Conservation (phyloP, 192 early-diverging fungal species). For the Obelidium mucronatum region DNA sequence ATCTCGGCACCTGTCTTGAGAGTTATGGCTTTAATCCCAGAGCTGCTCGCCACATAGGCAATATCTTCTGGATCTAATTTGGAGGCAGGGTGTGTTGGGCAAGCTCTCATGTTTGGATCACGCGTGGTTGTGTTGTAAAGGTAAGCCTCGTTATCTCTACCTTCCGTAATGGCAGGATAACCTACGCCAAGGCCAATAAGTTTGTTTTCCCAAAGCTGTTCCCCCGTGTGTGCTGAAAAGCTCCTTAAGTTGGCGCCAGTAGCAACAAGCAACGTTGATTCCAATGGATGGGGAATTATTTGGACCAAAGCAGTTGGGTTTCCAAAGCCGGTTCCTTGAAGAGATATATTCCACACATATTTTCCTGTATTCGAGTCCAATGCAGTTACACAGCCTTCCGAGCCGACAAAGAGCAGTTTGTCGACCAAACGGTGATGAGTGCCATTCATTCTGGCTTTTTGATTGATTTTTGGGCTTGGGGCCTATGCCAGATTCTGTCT, state of each 20-base stretch:
- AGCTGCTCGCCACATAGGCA: background rate
- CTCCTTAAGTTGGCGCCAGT: constrained; percentile 14
- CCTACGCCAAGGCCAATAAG: background rate
- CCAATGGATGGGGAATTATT: background rate
- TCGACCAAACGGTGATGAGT: no score
- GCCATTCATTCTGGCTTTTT: no score
- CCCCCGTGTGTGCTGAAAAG: background rate
- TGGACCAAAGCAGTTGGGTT: no score
- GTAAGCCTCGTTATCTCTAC: background rate
- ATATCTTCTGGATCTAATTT: background rate
- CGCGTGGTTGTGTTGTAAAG: background rate
- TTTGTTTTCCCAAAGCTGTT: background rate
- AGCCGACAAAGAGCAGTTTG: constrained; percentile 4
- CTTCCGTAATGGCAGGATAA: background rate
- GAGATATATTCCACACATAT: background rate
- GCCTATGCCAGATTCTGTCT: no score
- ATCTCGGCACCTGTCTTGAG: background rate
- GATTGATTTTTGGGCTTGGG: no score
- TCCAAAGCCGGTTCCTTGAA: background rate
- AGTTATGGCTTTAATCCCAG: background rate
- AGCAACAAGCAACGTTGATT: background rate
- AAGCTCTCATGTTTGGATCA: background rate
- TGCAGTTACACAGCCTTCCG: background rate
- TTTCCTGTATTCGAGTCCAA: background rate
- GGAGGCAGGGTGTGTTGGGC: background rate